Base-by-base conservation (phyloP, 2,329 filamentous ascomycete species). In the Magnaporthiopsis incrustans region DNA sequence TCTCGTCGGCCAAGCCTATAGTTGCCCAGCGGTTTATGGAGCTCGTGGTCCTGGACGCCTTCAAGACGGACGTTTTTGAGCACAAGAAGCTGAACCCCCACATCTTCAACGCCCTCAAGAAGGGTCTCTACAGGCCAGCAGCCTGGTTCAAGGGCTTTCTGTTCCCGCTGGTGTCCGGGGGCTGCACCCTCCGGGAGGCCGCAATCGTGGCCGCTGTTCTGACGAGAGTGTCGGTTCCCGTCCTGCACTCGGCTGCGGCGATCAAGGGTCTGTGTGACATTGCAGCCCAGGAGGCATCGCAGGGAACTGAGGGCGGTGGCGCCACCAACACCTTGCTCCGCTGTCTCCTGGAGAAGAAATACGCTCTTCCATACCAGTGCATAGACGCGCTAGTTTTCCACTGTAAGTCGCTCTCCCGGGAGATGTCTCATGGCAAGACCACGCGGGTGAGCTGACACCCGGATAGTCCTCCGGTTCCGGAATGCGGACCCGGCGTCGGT, bases 321-420 rank as follows among this genome's bases (percentile, higher is more conserved):
- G 90, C 93, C 4, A 95, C 93, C 67, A 98, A 97, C 77, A 89
- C 97, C 70, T 96, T 99, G 77, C 96, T 99, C 78, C 91, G 91
- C 73, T 88, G 91, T 0, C 83, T 99, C 53, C 81, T 99, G 4
- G 94, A 97, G 77, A 99, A 99, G 84, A 96, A 96, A 73, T 98
- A 99, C 70, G 95, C 95, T 0, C 81, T 99, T 14, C 95, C 94
- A 0, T 97, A 90, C 79, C 94, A 96, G 76, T 94, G 97, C 63
- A 88, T 99, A 61, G 95, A 99, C 71, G 89, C 92, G 2, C 81
- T 98, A 1, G 95, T 99, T 12, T 98, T 98, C 79, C 94, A 99
- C 76, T 99, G 61, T 63, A 38, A 59, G 61, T 63, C 26, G 35
- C 25, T 50, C 15, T 14, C 25, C 15, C 4, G 35, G 14, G n/a